Percentiles rank a stretch among this genome's conserved stretches.
Evolutionary conservation across 1,139 yeast species (phyloP).

Genomic region (Candida tetrigidarum): DNA sequence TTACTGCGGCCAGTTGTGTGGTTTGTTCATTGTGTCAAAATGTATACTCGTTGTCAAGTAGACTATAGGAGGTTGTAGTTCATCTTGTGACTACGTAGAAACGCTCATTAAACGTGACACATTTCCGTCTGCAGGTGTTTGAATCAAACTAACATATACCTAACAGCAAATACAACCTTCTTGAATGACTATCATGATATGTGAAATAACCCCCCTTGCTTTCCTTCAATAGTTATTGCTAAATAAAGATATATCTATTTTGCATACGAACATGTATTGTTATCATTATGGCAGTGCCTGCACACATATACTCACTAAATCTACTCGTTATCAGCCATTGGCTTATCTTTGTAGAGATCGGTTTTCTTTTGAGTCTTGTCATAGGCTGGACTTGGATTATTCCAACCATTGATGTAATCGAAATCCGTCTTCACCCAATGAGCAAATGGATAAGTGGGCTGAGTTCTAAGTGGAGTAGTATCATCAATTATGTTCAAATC

Average conservation of each 20-base stretch:
- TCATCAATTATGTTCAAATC: slow-evolving; percentile 57
- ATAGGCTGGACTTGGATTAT: slow-evolving; percentile 38
- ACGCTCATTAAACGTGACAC: no score
- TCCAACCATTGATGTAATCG: slow-evolving; percentile 52
- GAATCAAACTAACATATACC: no score
- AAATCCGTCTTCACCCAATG: slow-evolving; percentile 48
- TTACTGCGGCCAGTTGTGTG: no score
- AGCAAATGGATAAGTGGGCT: slow-evolving; percentile 67
- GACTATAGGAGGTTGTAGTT: background rate
- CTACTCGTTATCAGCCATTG: slow-evolving; percentile 22
- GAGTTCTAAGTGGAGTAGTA: slow-evolving; percentile 62
- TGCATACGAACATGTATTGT: no score
- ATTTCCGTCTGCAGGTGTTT: no score
- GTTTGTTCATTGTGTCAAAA: no score
- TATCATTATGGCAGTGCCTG: no score
- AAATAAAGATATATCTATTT: no score
- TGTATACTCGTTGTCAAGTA: background rate
- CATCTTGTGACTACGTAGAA: background rate
- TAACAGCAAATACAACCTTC: background rate
- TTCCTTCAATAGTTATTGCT: no score
- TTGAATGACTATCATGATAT: background rate
- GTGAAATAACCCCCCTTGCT: no score
- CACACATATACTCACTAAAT: no score
- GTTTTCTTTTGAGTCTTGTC: slow-evolving; percentile 25
- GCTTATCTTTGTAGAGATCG: slow-evolving; percentile 26